Evolutionary conservation across 75 land plant species (phyloP), one percentile per base, ranked within the genome.

Genomic region (Pinus tabuliformis): DNA sequence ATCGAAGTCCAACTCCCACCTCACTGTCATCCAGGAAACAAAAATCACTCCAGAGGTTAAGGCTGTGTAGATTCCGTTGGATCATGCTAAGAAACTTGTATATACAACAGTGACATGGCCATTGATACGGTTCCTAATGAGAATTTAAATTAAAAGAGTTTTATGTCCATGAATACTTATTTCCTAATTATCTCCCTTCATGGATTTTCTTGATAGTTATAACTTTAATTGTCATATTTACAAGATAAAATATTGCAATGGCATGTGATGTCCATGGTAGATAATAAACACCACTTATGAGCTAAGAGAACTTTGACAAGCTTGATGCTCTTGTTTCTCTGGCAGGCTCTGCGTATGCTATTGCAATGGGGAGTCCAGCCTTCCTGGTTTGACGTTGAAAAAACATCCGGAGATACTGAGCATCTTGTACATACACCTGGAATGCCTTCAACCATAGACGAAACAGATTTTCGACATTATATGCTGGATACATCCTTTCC

Each of bases 291-390:
- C 17, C 16, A 39, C 75, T 62, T 57, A 54, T 15, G 9, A 13
- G 26, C 18, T 1, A 12, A 49, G 11, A 73, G 22, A 77, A 54
- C 37, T 76, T 52, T 42, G 6, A 4, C 78, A 15, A 64, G 33
- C 49, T 39, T 58, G 15, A 24, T 21, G 52, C 24, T 75, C 26
- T 26, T 76, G 30, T 33, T 66, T 76, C 58, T 80, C 30, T 15
- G 77, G 52, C 89, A 97, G 99, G 98, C 95, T 74, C 76, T 97
- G 71, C 86, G 95, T 15, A 88, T 97, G 90, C 87, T 97, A 39
- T 83, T 97, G 72, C 99, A 97, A 72, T 81, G 91, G 73, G 99
- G 99, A 58, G 93, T 97, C 56, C 87, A 91, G 59, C 89, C 99
- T 58, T 86, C 92, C 20, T 97, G 99, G 99, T 94, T 96, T 73